Evolutionary conservation across 1,284 basidiomycete species (phyloP).

Genomic region (Chalciporus sp.): DNA sequence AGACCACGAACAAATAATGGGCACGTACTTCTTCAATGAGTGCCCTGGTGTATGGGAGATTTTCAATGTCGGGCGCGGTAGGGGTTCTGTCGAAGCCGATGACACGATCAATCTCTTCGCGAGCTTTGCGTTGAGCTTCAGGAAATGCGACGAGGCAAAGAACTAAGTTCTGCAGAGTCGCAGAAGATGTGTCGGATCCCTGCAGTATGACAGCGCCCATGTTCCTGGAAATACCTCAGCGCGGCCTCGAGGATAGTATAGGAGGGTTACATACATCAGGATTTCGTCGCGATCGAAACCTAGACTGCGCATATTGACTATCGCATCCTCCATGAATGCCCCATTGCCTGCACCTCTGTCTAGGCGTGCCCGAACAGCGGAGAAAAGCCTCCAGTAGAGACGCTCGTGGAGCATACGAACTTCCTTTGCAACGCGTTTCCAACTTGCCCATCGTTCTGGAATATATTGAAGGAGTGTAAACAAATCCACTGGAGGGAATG

Average conservation of each 20-base stretch:
- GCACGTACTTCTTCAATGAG: slow-evolving; percentile 25
- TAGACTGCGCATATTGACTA: slow-evolving; percentile 1
- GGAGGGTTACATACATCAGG: background rate
- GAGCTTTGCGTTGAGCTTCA: slow-evolving; percentile 37
- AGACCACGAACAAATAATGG: background rate
- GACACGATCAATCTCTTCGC: slow-evolving; percentile 40
- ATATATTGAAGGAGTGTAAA: slow-evolving; percentile 31
- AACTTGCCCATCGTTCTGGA: slow-evolving; percentile 31
- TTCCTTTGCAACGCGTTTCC: slow-evolving; percentile 24
- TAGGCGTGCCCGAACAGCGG: slow-evolving; percentile 22
- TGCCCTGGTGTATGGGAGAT: slow-evolving; percentile 32
- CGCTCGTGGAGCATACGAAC: slow-evolving; percentile 22
- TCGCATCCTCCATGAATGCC: slow-evolving; percentile 26
- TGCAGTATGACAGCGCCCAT: background rate
- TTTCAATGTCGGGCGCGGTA: slow-evolving; percentile 24
- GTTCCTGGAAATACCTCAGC: background rate
- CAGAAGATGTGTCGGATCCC: slow-evolving; percentile 1
- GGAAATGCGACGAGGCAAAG: slow-evolving; percentile 19
- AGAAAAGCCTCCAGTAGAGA: slow-evolving; percentile 25
- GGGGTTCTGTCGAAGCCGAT: slow-evolving; percentile 34
- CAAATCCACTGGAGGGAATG: slow-evolving; percentile 30
- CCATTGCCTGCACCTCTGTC: slow-evolving; percentile 20
- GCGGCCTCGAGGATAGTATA: background rate
- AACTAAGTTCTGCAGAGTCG: background rate
- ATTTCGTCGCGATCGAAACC: background rate